Conservation (phyloP, 2,329 filamentous ascomycete genomes). For the Fusarium odoratissimum region DNA sequence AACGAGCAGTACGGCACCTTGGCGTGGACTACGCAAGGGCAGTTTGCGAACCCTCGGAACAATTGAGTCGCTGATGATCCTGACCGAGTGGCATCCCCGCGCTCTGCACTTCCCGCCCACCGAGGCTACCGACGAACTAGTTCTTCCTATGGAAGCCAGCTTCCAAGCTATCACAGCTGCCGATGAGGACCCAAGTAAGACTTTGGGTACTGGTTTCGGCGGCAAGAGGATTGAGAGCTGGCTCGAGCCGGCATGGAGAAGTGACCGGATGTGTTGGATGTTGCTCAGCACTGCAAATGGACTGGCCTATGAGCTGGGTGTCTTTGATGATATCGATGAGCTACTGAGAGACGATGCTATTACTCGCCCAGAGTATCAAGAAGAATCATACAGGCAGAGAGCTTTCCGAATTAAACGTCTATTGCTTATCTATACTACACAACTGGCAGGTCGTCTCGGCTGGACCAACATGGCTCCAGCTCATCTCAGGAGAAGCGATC, state of each 20-base stretch:
- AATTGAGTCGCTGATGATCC: slow-evolving; percentile 90
- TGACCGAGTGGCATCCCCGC: slow-evolving; percentile 97
- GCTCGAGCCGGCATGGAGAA: slow-evolving; percentile 95
- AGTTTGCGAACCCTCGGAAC: slow-evolving; percentile 91
- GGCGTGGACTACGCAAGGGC: slow-evolving; percentile 77
- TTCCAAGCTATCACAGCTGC: slow-evolving; percentile 54
- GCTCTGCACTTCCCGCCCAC: slow-evolving; percentile 93
- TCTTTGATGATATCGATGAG: slow-evolving; percentile 91
- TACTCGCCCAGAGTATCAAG: slow-evolving; percentile 74
- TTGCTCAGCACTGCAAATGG: slow-evolving; percentile 90
- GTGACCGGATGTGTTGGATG: slow-evolving; percentile 98
- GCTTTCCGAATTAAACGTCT: slow-evolving; percentile 86
- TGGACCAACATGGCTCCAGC: slow-evolving; percentile 94
- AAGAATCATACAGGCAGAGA: slow-evolving; percentile 80
- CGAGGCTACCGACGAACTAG: slow-evolving; percentile 76
- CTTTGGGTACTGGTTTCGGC: slow-evolving; percentile 69
- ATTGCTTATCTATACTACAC: slow-evolving; percentile 89
- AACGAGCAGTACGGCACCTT: slow-evolving; percentile 75
- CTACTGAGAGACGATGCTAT: slow-evolving; percentile 69
- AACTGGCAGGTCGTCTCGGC: slow-evolving; percentile 91
- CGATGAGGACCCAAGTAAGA: slow-evolving; percentile 49
- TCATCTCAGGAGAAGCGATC: slow-evolving; percentile 68
- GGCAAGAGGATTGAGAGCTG: slow-evolving; percentile 92
- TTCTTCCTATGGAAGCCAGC: slow-evolving; percentile 70
- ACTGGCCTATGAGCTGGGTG: slow-evolving; percentile 90